Conservation (phyloP, 2,329 filamentous ascomycete genomes). For the Fusarium sterilihyphosum region DNA sequence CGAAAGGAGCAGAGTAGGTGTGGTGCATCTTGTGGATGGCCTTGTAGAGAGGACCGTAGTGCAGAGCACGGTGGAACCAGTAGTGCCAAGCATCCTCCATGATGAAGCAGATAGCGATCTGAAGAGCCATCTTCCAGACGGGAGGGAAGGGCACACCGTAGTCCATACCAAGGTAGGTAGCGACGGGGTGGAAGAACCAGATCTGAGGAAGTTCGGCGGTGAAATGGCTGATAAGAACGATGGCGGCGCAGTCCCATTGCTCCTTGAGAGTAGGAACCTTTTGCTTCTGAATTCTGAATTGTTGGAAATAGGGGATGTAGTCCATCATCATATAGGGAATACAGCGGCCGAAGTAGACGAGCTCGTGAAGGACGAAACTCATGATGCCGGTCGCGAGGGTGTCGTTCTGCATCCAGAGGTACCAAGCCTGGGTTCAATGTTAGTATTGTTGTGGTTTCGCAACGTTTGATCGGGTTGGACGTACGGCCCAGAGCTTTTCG, state of each 20-base stretch:
- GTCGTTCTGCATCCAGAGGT: constrained; percentile 98
- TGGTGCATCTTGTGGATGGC: constrained; percentile 99
- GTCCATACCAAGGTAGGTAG: constrained; percentile 88
- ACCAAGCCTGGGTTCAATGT: constrained; percentile 75
- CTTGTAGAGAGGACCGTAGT: constrained; percentile 96
- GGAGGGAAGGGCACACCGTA: constrained; percentile 91
- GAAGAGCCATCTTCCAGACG: constrained; percentile 84
- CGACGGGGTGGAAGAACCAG: constrained; percentile 98
- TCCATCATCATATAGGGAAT: constrained; percentile 95
- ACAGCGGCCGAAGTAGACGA: constrained; percentile 91
- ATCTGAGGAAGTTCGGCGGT: constrained; percentile 98
- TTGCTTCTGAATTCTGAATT: constrained; percentile 90
- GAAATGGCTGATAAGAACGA: constrained; percentile 95
- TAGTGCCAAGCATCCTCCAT: constrained; percentile 99
- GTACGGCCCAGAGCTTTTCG: constrained; percentile 88
- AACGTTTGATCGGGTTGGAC: constrained; percentile 46
- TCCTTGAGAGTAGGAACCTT: constrained; percentile 94
- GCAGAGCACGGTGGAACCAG: constrained; percentile 91
- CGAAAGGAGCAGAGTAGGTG: constrained; percentile 97
- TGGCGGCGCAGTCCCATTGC: constrained; percentile 92
- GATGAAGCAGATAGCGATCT: constrained; percentile 94
- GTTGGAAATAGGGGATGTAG: constrained; percentile 84
- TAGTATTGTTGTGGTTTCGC: constrained; percentile 25
- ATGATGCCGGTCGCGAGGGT: constrained; percentile 95
- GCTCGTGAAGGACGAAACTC: constrained; percentile 95